A percentile compares a stretch with the other conserved stretches of the same genome.
Evolutionary conservation across 2,329 filamentous ascomycete genomes (phyloP).

Genomic region (Penicillium sp.): DNA sequence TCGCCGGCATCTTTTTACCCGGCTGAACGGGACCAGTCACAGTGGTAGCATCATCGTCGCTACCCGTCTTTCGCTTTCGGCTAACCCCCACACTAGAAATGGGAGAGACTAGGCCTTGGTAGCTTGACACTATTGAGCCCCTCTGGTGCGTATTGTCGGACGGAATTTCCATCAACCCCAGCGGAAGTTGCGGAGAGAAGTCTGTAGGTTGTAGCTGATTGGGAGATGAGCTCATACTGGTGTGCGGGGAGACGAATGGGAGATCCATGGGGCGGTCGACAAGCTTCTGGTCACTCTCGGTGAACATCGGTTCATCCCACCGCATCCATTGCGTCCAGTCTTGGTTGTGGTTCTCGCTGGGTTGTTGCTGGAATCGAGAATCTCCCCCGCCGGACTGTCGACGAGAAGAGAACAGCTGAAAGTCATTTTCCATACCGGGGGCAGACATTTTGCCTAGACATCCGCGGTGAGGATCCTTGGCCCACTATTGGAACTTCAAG

Average conservation of each 20-base stretch:
- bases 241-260: slow-evolving; percentile 29
- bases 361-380: slow-evolving; percentile 18
- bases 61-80: slow-evolving; percentile 71
- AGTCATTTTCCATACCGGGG: slow-evolving; percentile 32
- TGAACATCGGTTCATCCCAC: slow-evolving; percentile 42
- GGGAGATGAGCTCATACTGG: slow-evolving; percentile 22
- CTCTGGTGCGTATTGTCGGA: slow-evolving; percentile 14
- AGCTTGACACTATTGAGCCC: slow-evolving; percentile 3
- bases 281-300: slow-evolving; percentile 29
- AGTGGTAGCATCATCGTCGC: slow-evolving; percentile 45
- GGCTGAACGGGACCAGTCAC: slow-evolving; percentile 31
- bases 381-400: slow-evolving; percentile 20
- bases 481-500: background rate
- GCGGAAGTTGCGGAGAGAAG: slow-evolving; percentile 33
- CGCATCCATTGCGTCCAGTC: slow-evolving; percentile 50
- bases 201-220: slow-evolving; percentile 21
- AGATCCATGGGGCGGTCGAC: slow-evolving; percentile 23
- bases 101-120: slow-evolving; percentile 24
- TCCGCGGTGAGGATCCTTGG: slow-evolving; percentile 3
- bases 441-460: slow-evolving; percentile 22
- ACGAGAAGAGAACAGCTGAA: slow-evolving; percentile 35
- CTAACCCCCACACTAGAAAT: slow-evolving; percentile 30
- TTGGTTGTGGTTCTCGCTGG: slow-evolving; percentile 32
- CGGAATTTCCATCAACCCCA: slow-evolving; percentile 32
- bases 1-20: slow-evolving; percentile 61